Base-by-base conservation (phyloP, 225 moss, liverwort and hornwort genomes). In the Ulota crispa region DNA sequence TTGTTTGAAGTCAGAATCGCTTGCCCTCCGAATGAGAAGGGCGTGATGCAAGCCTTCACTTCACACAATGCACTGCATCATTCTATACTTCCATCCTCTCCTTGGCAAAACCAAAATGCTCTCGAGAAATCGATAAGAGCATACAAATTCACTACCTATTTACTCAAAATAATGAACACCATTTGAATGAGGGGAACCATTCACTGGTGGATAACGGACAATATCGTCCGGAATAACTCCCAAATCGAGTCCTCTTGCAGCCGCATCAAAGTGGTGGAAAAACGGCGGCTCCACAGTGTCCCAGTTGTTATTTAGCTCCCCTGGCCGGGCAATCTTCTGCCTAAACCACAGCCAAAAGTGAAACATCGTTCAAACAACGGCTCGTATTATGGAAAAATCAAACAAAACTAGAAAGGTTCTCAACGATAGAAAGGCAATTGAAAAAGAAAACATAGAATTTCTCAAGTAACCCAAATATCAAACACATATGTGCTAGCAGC, bases 301-400 rank as follows among this genome's bases (percentile, higher is more conserved):
- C 95, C 95, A 97, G 45, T 92, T 93, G 62, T 95, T 84, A 83
- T 97, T 93, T 9, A 95, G 78, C 74, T 95, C 96, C 77, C 92
- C 93, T 67, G 96, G 96, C 64, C 90, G 84, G 55, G 96, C 90
- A 71, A 78, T 72, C 83, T 96, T 96, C 83, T 94, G 94, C 96
- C 96, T 96, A 88, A 30, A 74, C 21, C 73, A 79, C 80, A 82
- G 21, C 73, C 9, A 62, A 72, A 74, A 78, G 64, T 1, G 34
- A 31, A 59, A 8, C 31, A 52, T 75, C 21, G 57, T 65, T 56
- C 21, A 57, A 80, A 0, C 5, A 20, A 55, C 78, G 68, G 75
- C 64, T 66, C n/a, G 4, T 1, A 57, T 50, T 34, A 37, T 56
- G 36, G 15, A 73, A 61, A 1, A 47, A 20, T 26, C 10, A 16